phyloP scores from a whole-genome alignment of 495 filamentous ascomycete genomes.

The Pyrenula aspistea region DNA sequence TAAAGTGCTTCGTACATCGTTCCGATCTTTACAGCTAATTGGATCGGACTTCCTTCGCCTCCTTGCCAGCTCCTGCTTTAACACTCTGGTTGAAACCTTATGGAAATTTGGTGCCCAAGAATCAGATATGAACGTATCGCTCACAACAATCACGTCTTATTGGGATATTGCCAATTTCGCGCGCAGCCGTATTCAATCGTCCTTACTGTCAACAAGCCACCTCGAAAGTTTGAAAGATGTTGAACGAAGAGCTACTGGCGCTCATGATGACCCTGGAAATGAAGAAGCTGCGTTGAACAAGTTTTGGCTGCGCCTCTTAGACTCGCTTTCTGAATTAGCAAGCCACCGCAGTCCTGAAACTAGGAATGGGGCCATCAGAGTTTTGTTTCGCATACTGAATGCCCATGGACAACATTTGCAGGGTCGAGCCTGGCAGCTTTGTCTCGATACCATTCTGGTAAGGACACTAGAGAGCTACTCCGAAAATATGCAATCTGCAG shows the following conservation, averaged over 20 bases:
- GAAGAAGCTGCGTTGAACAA: constrained; percentile 33
- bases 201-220: constrained; percentile 30
- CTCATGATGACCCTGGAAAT: constrained; percentile 4
- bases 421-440: constrained; percentile 71
- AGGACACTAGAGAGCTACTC: constrained; percentile 45
- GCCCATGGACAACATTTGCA: constrained; percentile 74
- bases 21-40: constrained; percentile 79
- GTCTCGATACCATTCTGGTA: constrained; percentile 68
- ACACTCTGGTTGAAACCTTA: constrained; percentile 77
- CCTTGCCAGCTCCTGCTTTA: constrained; percentile 64
- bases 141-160: constrained; percentile 90
- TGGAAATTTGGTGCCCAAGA: constrained; percentile 76
- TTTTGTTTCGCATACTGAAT: constrained; percentile 81
- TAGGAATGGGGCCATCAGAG: constrained; percentile 84
- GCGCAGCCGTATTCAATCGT: constrained; percentile 30
- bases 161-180: constrained; percentile 91
- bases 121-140: constrained; percentile 88
- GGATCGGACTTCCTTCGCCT: constrained; percentile 85
- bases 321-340: constrained; percentile 64
- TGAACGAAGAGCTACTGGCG: constrained; percentile 7
- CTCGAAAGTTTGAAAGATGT: constrained; percentile 14
- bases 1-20: constrained; percentile 70
- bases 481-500: constrained; percentile 12
- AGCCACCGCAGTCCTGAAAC: constrained; percentile 72
- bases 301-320: constrained; percentile 76